Evolutionary conservation across 2,329 filamentous ascomycete species (phyloP), one percentile per base, ranked within the genome.

Genomic region (Diplodia sapinea): DNA sequence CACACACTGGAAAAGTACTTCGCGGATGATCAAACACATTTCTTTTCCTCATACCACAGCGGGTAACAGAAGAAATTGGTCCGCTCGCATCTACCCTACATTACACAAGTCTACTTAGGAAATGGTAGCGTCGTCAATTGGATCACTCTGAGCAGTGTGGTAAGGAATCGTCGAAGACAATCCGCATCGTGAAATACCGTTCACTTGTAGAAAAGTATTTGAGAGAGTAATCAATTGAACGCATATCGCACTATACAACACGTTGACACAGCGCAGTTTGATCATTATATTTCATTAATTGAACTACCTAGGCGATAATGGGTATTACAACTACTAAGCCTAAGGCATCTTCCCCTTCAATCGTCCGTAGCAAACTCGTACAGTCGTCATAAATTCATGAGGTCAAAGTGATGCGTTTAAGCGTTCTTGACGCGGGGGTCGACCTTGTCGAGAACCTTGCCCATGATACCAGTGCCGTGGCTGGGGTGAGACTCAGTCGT

Each of bases 381-480:
- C 43, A 47, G 43, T 20, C 17, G 20, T 47, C 43, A 20, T 47
- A 47, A 47, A 3, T n/a, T 47, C 43, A 47, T 47, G n/a, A 47
- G n/a, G 17, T 20, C n/a, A 11, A 11, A 20, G 17, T 15, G 17
- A 11, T 8, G 17, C 43, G n/a, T 15, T 67, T 67, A 57, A 50
- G 52, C 40, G 6, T 55, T 67, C 65, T 68, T 65, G 38, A 68
- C 67, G 7, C 67, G 61, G 20, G 67, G 67, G 52, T 68, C 67
- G 12, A 68, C 20, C 54, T 66, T 68, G 47, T 68, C 66, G 31
- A 66, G 54, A 2, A 68, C 11, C 29, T 68, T 66, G 4, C 57
- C 57, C 8, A 62, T 12, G 13, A 62, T 2, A 11, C 57, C 57
- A 13, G 23, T 33, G 17, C 57, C 57, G 57, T 62, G 29, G 31